phyloP scores from a whole-genome alignment of 345 rosid genomes.

The Salix viminalis region DNA sequence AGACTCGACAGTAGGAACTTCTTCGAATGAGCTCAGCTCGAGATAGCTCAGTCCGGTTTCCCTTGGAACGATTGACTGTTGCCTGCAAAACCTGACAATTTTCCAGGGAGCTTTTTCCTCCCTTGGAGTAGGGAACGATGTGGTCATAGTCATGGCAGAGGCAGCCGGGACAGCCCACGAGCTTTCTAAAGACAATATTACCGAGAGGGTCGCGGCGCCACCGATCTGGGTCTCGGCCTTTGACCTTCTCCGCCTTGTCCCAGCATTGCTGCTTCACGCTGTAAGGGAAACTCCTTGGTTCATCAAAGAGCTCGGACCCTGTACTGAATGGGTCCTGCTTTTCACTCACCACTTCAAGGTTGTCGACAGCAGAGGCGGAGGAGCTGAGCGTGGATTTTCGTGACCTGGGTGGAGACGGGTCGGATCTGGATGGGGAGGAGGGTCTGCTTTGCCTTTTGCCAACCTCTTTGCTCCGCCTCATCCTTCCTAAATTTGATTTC shows the following conservation, averaged over 20 bases:
- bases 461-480: conserved; percentile 35
- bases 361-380: conserved; percentile 44
- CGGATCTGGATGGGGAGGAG: conserved; percentile 33
- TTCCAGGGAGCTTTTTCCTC: conserved; percentile 91
- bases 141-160: conserved; percentile 96
- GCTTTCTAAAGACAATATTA: conserved; percentile 79
- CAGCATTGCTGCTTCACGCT: conserved; percentile 92
- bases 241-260: conserved; percentile 87
- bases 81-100: conserved; percentile 96
- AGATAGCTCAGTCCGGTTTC: conserved; percentile 73
- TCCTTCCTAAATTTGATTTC: not conserved
- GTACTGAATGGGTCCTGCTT: conserved; percentile 14
- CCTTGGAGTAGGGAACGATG: conserved; percentile 94
- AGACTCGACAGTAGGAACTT: conserved; percentile 86
- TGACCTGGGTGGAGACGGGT: conserved; percentile 16
- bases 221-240: conserved; percentile 76
- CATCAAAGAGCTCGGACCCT: conserved; percentile 30
- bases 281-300: conserved; percentile 83
- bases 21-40: conserved; percentile 75
- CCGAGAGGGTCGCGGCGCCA: conserved; percentile 88
- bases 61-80: conserved; percentile 82
- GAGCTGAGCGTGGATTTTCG: conserved; percentile 34
- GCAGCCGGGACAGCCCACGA: conserved; percentile 93
- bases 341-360: conserved; percentile 33
- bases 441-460: conserved; percentile 34